These are phyloP conservation scores for Neurospora terricola DNA, from an alignment of 495 filamentous ascomycete species.

Conservation along the genomic window DNA sequence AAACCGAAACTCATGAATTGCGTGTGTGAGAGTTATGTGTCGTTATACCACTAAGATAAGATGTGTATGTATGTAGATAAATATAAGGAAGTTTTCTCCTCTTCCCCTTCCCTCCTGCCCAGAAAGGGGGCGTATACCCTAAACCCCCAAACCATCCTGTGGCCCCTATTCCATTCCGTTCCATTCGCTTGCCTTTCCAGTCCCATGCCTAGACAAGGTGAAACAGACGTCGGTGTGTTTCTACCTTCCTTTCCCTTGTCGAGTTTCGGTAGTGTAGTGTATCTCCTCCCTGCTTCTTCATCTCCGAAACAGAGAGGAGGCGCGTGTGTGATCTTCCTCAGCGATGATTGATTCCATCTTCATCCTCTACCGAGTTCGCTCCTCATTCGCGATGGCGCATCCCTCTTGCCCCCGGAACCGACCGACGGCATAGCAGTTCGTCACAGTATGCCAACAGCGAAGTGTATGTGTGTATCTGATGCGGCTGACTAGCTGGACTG, in stretches of 20 bases:
- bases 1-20: background rate
- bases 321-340: background rate
- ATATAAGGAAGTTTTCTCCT: constrained; percentile 1
- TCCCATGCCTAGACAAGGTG: background rate
- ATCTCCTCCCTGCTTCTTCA: background rate
- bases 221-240: background rate
- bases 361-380: background rate
- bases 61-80: constrained; percentile 1
- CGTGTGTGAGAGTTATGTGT: background rate
- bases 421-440: background rate
- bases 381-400: background rate
- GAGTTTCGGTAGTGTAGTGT: background rate
- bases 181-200: background rate
- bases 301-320: background rate
- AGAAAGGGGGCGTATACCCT: background rate
- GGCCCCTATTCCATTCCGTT: background rate
- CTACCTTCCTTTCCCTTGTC: background rate
- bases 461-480: background rate
- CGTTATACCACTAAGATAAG: background rate
- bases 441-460: background rate
- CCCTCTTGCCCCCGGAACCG: background rate
- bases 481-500: background rate
- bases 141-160: background rate
- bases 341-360: background rate
- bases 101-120: background rate